Conservation (phyloP, 2,329 filamentous ascomycete species). For the Ceratocystiopsis sp. region DNA sequence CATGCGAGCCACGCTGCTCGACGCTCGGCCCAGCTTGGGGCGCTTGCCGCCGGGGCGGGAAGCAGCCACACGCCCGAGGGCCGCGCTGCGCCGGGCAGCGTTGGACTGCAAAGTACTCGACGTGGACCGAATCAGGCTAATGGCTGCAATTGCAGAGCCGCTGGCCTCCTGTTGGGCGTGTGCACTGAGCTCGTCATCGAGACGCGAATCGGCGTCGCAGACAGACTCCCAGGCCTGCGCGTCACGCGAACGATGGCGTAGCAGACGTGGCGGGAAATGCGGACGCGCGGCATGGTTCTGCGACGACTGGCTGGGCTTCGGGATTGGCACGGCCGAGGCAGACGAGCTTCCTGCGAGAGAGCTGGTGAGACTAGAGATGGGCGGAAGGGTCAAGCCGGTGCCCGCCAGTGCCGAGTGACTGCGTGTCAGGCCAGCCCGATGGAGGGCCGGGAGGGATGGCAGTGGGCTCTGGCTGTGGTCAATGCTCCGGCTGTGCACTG, state of each 20-base stretch:
- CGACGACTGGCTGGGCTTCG: too few relatives aligned
- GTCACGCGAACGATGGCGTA: conserved; percentile 64
- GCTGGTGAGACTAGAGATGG: conserved; percentile 34
- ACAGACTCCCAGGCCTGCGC: conserved; percentile 84
- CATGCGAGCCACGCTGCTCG: conserved; percentile 45
- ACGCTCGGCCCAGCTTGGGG: conserved; percentile 40
- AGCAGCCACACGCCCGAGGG: neutral
- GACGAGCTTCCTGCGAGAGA: conserved; percentile 8
- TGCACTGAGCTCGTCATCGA: conserved; percentile 55
- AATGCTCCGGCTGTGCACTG: neutral
- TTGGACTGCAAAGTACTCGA: conserved; percentile 35
- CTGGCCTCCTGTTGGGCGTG: conserved; percentile 66
- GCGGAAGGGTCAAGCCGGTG: conserved; percentile 38
- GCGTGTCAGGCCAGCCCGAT: conserved; percentile 41
- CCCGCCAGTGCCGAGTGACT: conserved; percentile 52
- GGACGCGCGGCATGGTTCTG: too few relatives aligned
- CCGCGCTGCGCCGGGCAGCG: conserved; percentile 47
- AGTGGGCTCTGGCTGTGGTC: conserved; percentile 24
- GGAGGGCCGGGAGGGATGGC: conserved; percentile 26
- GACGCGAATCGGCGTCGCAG: conserved; percentile 59
- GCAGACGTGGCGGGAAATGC: conserved; percentile 26
- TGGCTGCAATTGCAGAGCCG: conserved; percentile 65
- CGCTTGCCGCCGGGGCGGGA: conserved; percentile 31
- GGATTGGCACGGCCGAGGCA: too few relatives aligned
- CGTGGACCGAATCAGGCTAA: conserved; percentile 60